Conservation (phyloP, 352 stramenopile species). For the Phytophthora sansomeana region DNA sequence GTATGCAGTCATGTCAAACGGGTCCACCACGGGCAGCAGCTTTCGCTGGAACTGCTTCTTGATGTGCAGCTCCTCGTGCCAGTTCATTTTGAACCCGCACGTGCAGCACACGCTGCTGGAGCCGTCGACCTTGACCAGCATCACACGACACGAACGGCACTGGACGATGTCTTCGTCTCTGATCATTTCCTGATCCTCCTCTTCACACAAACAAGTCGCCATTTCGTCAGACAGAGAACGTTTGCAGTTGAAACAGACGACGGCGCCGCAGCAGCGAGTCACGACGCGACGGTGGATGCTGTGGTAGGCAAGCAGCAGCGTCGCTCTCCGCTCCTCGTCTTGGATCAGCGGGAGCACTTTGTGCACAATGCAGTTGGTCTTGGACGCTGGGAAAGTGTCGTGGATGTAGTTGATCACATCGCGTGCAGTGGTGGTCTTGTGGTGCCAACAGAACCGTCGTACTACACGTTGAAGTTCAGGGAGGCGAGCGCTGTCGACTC, state of each 20-base stretch:
- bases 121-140: conserved; percentile 59
- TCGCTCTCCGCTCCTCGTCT: conserved; percentile 54
- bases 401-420: too few species aligned
- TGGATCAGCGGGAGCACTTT: conserved; percentile 38
- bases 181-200: conserved; percentile 19
- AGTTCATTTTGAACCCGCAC: conserved; percentile 51
- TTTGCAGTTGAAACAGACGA: conserved; percentile 67
- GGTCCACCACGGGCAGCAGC: conserved; percentile 45
- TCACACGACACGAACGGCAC: conserved; percentile 52
- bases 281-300: conserved; percentile 38
- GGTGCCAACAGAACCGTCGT: conserved; percentile 25
- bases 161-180: conserved; percentile 37
- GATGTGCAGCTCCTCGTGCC: conserved; percentile 31
- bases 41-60: conserved; percentile 27
- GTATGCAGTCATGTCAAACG: conserved; percentile 37
- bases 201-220: conserved; percentile 18
- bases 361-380: conserved; percentile 23
- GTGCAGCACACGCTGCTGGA: conserved; percentile 49
- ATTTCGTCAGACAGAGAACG: conserved; percentile 29
- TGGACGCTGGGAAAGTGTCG: conserved; percentile 15
- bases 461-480: conserved; percentile 24
- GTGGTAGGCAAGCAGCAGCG: conserved; percentile 47
- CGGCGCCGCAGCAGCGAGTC: conserved; percentile 42
- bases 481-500: conserved; percentile 19
- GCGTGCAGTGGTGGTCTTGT: conserved; percentile 18